Evolutionary conservation across 169 alveolate species (phyloP).

Genomic region (Plasmodium falciparum): DNA sequence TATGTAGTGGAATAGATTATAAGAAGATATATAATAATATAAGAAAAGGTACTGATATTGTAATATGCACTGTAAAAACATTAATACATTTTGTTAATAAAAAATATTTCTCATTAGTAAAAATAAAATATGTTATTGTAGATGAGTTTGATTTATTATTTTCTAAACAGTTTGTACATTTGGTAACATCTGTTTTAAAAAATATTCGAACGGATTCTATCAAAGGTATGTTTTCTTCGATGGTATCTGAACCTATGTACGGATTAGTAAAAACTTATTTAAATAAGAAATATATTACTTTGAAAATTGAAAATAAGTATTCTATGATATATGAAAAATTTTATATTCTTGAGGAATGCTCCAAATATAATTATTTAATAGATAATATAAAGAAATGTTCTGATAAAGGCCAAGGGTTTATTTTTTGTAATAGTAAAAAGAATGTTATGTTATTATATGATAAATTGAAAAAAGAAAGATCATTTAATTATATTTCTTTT

Average conservation of each 20-base stretch:
- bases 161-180: constrained; percentile 40
- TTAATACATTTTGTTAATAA: constrained; percentile 69
- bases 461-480: constrained; percentile 92
- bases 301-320: constrained; percentile 51
- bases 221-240: constrained; percentile 58
- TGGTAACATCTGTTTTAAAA: constrained; percentile 45
- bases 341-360: constrained; percentile 45
- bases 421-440: constrained; percentile 98
- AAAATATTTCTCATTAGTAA: constrained; percentile 27
- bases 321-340: constrained; percentile 33
- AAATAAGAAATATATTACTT: constrained; percentile 45
- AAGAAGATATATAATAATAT: constrained; percentile 63
- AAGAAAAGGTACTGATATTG: constrained; percentile 41
- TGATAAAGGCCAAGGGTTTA: constrained; percentile 92
- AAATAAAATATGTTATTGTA: constrained; percentile 49
- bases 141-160: constrained; percentile 73
- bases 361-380: constrained; percentile 19
- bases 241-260: constrained; percentile 35
- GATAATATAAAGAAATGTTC: background rate
- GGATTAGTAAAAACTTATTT: constrained; percentile 36
- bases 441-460: constrained; percentile 95
- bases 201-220: constrained; percentile 63
- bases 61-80: constrained; percentile 68
- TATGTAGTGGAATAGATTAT: constrained; percentile 57
- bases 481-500: constrained; percentile 19